Evolutionary conservation across 257 asterid genomes (phyloP).

Genomic region (Capsicum baccatum): DNA sequence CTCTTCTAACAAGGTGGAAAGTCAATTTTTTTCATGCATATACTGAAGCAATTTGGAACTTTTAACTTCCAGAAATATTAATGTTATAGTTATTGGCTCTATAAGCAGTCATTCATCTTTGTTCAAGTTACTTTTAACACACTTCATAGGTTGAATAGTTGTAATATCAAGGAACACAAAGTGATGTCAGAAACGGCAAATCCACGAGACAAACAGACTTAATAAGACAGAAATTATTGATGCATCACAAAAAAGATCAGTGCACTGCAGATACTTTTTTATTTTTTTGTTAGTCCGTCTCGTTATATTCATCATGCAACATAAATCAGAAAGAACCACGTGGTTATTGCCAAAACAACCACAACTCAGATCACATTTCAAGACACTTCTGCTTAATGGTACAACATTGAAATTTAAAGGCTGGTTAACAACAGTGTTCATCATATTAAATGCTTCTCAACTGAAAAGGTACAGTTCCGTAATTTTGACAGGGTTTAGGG

Average conservation of each 20-base stretch:
- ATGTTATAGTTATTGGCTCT: not conserved
- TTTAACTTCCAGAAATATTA: not conserved
- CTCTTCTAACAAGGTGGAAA: not conserved
- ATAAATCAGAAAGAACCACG: not conserved
- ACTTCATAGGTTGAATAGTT: not conserved
- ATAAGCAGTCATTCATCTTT: conserved; percentile 12
- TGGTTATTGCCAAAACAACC: not conserved
- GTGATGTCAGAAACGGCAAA: not conserved
- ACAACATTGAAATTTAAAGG: conserved; percentile 5
- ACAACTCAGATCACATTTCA: conserved; percentile 16
- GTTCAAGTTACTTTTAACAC: not conserved
- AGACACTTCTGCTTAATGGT: not conserved
- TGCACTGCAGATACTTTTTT: not conserved
- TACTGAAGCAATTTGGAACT: not conserved
- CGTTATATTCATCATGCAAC: not conserved
- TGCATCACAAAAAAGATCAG: not conserved
- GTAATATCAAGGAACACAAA: not conserved
- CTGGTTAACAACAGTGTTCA: not conserved
- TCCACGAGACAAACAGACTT: not conserved
- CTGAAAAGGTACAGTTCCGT: not conserved
- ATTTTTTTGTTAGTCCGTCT: not conserved
- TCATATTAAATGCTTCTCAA: not conserved
- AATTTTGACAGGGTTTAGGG: not conserved
- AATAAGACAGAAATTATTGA: not conserved
- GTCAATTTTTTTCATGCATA: conserved; percentile 16